Evolutionary conservation across 1,139 yeast genomes (phyloP).

Genomic region (Wickerhamomyces sp.): DNA sequence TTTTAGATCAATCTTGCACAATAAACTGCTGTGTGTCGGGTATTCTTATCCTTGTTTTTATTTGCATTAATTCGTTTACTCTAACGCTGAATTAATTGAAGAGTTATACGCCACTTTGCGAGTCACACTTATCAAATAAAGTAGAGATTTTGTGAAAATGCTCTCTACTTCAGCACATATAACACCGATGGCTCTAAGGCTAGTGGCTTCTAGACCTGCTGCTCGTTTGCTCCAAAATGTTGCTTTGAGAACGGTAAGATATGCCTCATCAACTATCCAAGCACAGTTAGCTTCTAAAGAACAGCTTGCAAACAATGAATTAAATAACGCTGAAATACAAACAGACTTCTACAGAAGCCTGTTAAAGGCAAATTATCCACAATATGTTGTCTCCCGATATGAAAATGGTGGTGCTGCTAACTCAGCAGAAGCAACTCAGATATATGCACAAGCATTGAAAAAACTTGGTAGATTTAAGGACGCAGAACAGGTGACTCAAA

Average conservation of each 20-base stretch:
- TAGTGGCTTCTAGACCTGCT: conserved; percentile 3
- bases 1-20: too few species aligned
- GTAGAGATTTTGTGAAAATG: not conserved
- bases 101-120: too few species aligned
- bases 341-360: conserved; percentile 76
- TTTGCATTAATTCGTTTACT: too few species aligned
- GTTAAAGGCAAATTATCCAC: conserved; percentile 80
- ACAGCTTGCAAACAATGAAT: conserved; percentile 72
- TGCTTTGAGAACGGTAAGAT: conserved; percentile 11
- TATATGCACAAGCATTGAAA: conserved; percentile 8
- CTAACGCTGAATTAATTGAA: too few species aligned
- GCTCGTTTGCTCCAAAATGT: not conserved
- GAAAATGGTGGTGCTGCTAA: conserved; percentile 89
- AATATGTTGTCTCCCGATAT: conserved; percentile 84
- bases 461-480: conserved; percentile 23
- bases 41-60: too few species aligned
- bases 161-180: conserved; percentile 1
- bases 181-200: conserved; percentile 6
- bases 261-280: conserved; percentile 20
- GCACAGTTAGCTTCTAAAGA: conserved; percentile 60
- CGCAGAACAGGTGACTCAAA: conserved; percentile 49
- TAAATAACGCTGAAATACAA: conserved; percentile 65
- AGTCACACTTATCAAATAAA: not conserved
- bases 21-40: too few species aligned
- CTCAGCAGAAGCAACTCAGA: conserved; percentile 68